Evolutionary conservation across 1,284 basidiomycete species (phyloP).

Genomic region (Apiotrichum gamsii): DNA sequence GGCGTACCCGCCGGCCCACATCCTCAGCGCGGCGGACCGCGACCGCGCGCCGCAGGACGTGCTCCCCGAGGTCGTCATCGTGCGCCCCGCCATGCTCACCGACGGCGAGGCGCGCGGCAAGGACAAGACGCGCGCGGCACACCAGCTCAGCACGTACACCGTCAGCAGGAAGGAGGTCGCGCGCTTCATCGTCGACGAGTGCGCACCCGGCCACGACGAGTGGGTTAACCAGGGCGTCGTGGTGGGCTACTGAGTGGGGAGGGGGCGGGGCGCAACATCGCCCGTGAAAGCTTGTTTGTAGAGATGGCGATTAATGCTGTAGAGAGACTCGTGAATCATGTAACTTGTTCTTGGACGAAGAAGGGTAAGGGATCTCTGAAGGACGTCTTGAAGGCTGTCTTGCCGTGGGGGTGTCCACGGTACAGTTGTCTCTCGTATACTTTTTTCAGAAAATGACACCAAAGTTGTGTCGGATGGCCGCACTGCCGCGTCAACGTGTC

Average conservation of each 20-base stretch:
- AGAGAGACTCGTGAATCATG: too few relatives aligned
- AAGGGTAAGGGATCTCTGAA: too few relatives aligned
- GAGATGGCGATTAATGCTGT: too few relatives aligned
- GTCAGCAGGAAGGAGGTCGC: constrained; percentile 20
- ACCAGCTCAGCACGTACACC: constrained; percentile 15
- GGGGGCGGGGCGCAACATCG: too few relatives aligned
- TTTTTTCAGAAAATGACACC: too few relatives aligned
- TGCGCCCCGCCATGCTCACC: constrained; percentile 22
- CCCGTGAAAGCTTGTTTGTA: too few relatives aligned
- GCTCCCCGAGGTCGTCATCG: constrained; percentile 22
- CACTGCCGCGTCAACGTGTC: too few relatives aligned
- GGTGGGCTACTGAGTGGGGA: constrained; percentile 18
- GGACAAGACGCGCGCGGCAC: constrained; percentile 7
- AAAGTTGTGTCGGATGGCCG: too few relatives aligned
- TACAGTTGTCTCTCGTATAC: too few relatives aligned
- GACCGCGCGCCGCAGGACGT: constrained; percentile 7
- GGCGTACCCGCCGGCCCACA: neutral
- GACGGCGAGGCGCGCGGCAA: constrained; percentile 11
- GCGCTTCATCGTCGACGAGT: constrained; percentile 20
- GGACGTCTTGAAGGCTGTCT: too few relatives aligned
- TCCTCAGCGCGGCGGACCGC: constrained; percentile 8
- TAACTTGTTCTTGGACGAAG: too few relatives aligned
- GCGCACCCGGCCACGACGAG: constrained; percentile 11
- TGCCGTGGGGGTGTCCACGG: too few relatives aligned
- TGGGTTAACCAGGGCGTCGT: constrained; percentile 28